phyloP scores from a whole-genome alignment of 2,329 filamentous ascomycete species.

The Rhinocladiella mackenziei region DNA sequence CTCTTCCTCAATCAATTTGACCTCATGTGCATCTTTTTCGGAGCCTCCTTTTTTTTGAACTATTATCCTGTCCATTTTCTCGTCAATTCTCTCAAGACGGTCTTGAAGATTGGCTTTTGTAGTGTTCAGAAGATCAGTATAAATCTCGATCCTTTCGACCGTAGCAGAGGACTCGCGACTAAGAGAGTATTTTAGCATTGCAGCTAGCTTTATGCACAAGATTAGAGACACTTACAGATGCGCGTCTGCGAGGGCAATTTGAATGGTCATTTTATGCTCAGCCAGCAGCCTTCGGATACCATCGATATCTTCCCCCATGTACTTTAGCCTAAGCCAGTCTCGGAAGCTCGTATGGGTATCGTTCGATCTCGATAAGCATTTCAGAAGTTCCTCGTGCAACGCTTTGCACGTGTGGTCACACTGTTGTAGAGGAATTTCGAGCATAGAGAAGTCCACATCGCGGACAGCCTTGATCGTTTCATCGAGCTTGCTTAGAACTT shows the following conservation, averaged over 20 bases:
- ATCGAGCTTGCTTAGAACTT: too few relatives aligned
- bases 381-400: constrained; percentile 7
- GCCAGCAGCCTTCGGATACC: constrained; percentile 40
- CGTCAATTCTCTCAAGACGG: constrained; percentile 32
- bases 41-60: constrained; percentile 8
- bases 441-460: too few relatives aligned
- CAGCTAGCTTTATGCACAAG: constrained; percentile 6
- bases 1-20: constrained; percentile 31
- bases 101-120: constrained; percentile 31
- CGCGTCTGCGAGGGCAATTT: constrained; percentile 41
- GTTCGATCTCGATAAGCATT: constrained; percentile 36
- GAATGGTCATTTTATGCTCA: constrained; percentile 43
- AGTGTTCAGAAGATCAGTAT: constrained; percentile 30
- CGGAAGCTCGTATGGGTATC: constrained; percentile 40
- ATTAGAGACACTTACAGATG: constrained; percentile 37
- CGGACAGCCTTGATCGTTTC: too few relatives aligned
- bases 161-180: constrained; percentile 36
- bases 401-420: too few relatives aligned
- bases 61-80: constrained; percentile 30
- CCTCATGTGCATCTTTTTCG: constrained; percentile 26
- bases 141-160: constrained; percentile 30
- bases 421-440: too few relatives aligned
- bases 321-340: constrained; percentile 45
- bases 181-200: constrained; percentile 15
- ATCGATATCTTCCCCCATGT: constrained; percentile 45